Evolutionary conservation across 2,329 filamentous ascomycete species (phyloP), one percentile per base, ranked within the genome.

Genomic region (Fusarium albidum): DNA sequence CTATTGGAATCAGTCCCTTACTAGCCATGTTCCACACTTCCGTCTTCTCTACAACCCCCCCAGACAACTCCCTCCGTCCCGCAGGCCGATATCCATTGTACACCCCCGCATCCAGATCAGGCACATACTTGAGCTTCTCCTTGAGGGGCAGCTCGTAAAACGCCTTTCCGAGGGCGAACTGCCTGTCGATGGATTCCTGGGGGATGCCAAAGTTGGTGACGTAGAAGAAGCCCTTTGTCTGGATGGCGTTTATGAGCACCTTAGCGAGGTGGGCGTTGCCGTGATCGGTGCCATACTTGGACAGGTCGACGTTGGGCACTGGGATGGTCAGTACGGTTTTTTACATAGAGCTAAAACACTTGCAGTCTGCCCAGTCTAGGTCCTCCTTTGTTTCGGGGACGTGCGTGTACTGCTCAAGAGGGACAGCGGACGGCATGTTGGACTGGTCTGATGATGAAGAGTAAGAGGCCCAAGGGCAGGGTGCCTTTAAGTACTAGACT

Each of bases 201-300:
- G 74, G 73, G 14, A 87, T 80, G 56, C 80, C 82, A 60, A 83
- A 87, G 69, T 88, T 86, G 53, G 79, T 83, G 2, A 87, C 64
- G 5, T 67, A 67, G 27, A 67, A 61, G 44, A 67, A 66, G 0
- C 68, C 70, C 47, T 74, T 74, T 6, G 66, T 73, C 1, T 70
- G 69, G 37, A 73, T 64, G 1, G 72, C 71, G 6, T 74, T 65
- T 12, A 74, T 65, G 1, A 74, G 62, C 0, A 59, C 63, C 10
- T 67, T 39, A 0, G 71, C 63, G 3, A 74, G 67, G 3, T 64
- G 53, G 0, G 48, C 48, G 39, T 74, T 73, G 0, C 71, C 71
- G 21, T 70, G 56, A 0, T 65, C 46, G 0, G 69, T 71, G 0
- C 70, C 71, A 21, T 74, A 74, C 11, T 66, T 65, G 5, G 71